These are phyloP conservation scores for Clarireedia paspali DNA, from an alignment of 2,329 filamentous ascomycete species.

Conservation along the genomic window DNA sequence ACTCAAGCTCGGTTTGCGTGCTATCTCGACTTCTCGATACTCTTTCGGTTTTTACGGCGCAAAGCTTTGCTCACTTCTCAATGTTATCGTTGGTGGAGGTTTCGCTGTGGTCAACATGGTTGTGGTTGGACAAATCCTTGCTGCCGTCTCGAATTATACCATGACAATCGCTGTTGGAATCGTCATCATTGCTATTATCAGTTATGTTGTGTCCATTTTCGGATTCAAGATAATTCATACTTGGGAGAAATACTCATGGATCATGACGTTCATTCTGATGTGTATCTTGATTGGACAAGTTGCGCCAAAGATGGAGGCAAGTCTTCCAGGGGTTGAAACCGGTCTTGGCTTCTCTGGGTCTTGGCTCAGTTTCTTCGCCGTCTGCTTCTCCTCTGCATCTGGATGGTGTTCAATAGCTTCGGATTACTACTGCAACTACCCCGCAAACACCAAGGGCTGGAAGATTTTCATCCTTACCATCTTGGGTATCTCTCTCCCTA, in stretches of 20 bases:
- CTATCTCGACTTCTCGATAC: conserved; percentile 37
- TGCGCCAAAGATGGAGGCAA: conserved; percentile 35
- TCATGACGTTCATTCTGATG: conserved; percentile 39
- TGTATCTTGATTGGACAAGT: conserved; percentile 40
- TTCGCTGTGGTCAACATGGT: conserved; percentile 38
- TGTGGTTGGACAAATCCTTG: conserved; percentile 33
- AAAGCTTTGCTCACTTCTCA: conserved; percentile 39
- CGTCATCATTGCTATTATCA: conserved; percentile 24
- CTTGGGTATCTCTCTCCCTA: conserved; percentile 24
- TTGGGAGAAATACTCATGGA: conserved; percentile 43
- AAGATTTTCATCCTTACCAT: conserved; percentile 26
- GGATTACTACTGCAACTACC: conserved; percentile 29
- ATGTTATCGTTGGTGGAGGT: conserved; percentile 37
- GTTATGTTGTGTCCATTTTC: conserved; percentile 26
- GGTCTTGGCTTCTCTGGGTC: conserved; percentile 31
- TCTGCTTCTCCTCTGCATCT: conserved; percentile 25
- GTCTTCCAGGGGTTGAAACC: conserved; percentile 26
- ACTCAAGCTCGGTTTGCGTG: conserved; percentile 31
- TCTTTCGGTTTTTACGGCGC: conserved; percentile 44
- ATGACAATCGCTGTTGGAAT: conserved; percentile 35
- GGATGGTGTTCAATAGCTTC: conserved; percentile 28
- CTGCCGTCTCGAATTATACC: conserved; percentile 30
- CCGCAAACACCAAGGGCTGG: conserved; percentile 26
- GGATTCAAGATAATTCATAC: conserved; percentile 36
- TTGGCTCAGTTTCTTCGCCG: conserved; percentile 23